Conservation (phyloP, 331 rosid species). For the Arachis monticola region DNA sequence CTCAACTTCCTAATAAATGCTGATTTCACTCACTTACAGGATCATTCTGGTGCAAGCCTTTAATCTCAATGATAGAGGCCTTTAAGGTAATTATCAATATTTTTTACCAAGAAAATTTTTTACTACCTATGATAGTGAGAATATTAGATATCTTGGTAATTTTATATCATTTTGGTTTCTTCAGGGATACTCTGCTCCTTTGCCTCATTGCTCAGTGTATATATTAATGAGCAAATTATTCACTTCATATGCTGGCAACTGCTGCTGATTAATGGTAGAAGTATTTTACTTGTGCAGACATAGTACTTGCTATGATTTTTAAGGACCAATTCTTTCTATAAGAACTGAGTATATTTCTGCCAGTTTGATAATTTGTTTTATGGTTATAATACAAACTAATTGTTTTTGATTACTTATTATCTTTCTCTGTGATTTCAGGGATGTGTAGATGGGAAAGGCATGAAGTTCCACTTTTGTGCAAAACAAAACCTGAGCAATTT, state of each 20-base stretch:
- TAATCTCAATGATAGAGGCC: constrained; percentile 36
- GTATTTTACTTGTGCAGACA: neutral
- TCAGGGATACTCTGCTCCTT: neutral
- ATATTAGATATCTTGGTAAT: constrained; percentile 25
- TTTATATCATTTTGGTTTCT: constrained; percentile 33
- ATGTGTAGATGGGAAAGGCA: neutral
- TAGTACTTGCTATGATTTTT: neutral
- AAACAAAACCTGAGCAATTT: neutral
- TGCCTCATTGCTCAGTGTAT: neutral
- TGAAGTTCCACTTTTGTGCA: neutral
- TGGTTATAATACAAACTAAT: constrained; percentile 11
- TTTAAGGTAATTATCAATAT: constrained; percentile 30
- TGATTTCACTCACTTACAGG: constrained; percentile 39
- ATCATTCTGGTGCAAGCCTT: constrained; percentile 27
- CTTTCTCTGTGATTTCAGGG: constrained; percentile 28
- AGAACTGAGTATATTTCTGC: constrained; percentile 22
- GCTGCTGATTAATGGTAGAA: constrained; percentile 30
- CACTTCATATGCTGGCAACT: constrained; percentile 21
- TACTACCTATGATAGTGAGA: neutral
- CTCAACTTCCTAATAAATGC: constrained; percentile 83
- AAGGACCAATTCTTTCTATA: constrained; percentile 20
- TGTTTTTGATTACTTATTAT: neutral
- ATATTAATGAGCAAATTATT: neutral
- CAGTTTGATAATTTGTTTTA: neutral
- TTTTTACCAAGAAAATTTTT: neutral